Evolutionary conservation across 2,329 filamentous ascomycete genomes (phyloP), one percentile per base, ranked within the genome.

Genomic region (Gaeumannomyces sp.): DNA sequence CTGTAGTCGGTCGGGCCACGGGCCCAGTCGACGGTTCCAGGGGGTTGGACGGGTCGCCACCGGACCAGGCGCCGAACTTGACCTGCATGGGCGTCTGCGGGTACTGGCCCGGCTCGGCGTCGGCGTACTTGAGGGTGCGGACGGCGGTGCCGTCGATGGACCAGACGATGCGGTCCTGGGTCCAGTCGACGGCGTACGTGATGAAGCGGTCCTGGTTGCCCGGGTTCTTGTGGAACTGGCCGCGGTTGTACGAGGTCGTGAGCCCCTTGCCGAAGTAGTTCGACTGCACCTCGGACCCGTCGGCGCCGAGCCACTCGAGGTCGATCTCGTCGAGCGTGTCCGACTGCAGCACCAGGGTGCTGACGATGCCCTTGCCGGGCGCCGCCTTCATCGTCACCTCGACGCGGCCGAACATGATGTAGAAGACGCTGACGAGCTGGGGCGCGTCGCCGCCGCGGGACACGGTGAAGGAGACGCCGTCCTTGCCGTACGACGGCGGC

Each of bases 351-450:
- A 99, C 92, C 16, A 95, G 84, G 60, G 92, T 95, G 76, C 92
- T 97, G 69, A 99, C 93, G 71, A 99, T 97, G 66, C 95, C 95
- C 13, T 86, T 88, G 10, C 95, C 95, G 0, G 93, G 89, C 13
- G 95, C 93, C 31, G 92, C 88, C 78, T 94, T 93, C 80, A 97
- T 84, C 38, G 86, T 89, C 70, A 93, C 86, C 69, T 96, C 90
- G 73, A 97, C 91, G 68, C 89, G 90, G 70, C 95, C 95, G 75
- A 97, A 99, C 95, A 99, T 98, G 80, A 99, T 97, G 82, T 97
- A 98, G 85, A 96, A 98, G 72, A 95, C 86, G 67, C 93, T 96
- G 69, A 85, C 84, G 67, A 99, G 85, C 75, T 94, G 90, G 0
- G 95, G 95, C 3, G 92, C 86, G 73, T 99, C 92, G 65, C 94